Percentiles rank a stretch among this genome's conserved stretches.
phyloP scores from a whole-genome alignment of 495 filamentous ascomycete species.

The Xylaria telfairii region DNA sequence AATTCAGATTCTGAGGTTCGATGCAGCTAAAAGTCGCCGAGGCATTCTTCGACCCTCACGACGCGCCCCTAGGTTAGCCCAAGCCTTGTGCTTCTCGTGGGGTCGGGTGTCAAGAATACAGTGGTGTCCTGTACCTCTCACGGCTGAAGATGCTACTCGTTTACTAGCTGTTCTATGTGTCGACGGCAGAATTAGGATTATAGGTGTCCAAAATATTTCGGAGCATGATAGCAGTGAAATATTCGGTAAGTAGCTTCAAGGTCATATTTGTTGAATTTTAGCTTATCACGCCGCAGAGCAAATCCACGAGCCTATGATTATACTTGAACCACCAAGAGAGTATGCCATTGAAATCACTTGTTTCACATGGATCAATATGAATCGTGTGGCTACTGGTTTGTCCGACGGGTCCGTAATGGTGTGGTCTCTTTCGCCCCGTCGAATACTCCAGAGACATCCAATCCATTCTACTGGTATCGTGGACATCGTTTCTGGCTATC shows the following conservation, averaged over 20 bases:
- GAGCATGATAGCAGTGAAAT: slow-evolving; percentile 28
- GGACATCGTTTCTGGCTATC: slow-evolving; percentile 55
- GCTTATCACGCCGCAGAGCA: slow-evolving; percentile 43
- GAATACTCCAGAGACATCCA: slow-evolving; percentile 46
- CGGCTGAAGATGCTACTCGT: slow-evolving; percentile 32
- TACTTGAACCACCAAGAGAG: slow-evolving; percentile 48
- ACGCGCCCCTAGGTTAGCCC: slow-evolving; percentile 36
- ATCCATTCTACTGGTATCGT: slow-evolving; percentile 52
- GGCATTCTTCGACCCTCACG: slow-evolving; percentile 32
- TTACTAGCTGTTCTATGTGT: slow-evolving; percentile 49
- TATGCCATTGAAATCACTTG: slow-evolving; percentile 52
- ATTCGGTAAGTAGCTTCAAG: slow-evolving; percentile 42
- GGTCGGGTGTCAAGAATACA: slow-evolving; percentile 48
- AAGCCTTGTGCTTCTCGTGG: slow-evolving; percentile 47
- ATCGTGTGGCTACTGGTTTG: slow-evolving; percentile 53
- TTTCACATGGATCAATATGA: slow-evolving; percentile 55
- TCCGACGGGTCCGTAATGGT: slow-evolving; percentile 55
- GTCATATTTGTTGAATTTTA: neutral
- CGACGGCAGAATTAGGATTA: slow-evolving; percentile 50
- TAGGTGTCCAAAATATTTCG: slow-evolving; percentile 39
- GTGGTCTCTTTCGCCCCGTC: slow-evolving; percentile 53
- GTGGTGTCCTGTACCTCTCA: slow-evolving; percentile 51
- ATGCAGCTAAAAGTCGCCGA: slow-evolving; percentile 24
- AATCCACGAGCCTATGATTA: slow-evolving; percentile 45
- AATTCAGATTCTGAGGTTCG: slow-evolving; percentile 54